phyloP scores from a whole-genome alignment of 2,329 filamentous ascomycete genomes.

The Fusarium nygamai region DNA sequence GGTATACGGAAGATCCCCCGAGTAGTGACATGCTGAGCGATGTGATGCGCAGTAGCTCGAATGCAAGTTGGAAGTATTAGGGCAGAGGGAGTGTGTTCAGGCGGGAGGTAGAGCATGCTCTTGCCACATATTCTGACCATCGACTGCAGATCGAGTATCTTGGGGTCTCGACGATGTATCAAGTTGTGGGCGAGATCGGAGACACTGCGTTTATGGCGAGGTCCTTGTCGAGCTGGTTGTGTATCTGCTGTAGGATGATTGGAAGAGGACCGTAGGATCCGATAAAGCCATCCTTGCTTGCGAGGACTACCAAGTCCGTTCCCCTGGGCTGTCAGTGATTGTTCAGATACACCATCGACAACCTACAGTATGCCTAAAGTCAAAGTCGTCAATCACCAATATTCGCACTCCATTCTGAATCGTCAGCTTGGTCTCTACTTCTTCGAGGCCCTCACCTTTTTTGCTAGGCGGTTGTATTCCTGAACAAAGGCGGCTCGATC shows the following conservation, averaged over 20 bases:
- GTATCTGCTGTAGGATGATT: constrained; percentile 15
- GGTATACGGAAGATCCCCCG: constrained; percentile 72
- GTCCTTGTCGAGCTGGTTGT: constrained; percentile 13
- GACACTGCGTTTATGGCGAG: constrained; percentile 61
- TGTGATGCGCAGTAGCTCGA: constrained; percentile 71
- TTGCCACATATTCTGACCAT: constrained; percentile 71
- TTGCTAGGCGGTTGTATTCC: constrained; percentile 70
- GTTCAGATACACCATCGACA: neutral
- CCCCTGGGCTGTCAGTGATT: constrained; percentile 33
- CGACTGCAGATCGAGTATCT: constrained; percentile 63
- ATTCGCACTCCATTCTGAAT: constrained; percentile 63
- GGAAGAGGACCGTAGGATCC: constrained; percentile 48
- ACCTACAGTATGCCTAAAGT: constrained; percentile 48
- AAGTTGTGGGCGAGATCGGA: constrained; percentile 63
- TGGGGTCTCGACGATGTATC: constrained; percentile 58
- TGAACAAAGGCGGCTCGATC: constrained; percentile 60
- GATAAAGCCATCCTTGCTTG: constrained; percentile 52
- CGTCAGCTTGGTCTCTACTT: neutral
- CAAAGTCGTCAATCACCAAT: constrained; percentile 51
- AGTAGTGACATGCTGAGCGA: constrained; percentile 65
- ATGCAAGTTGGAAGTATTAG: constrained; percentile 72
- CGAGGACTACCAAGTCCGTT: constrained; percentile 35
- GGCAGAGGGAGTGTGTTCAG: constrained; percentile 65
- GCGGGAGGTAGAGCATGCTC: constrained; percentile 68
- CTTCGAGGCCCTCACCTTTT: constrained; percentile 55